Evolutionary conservation across 257 asterid genomes (phyloP), one percentile per base, ranked within the genome.

Genomic region (Parsonsia alboflavescens): DNA sequence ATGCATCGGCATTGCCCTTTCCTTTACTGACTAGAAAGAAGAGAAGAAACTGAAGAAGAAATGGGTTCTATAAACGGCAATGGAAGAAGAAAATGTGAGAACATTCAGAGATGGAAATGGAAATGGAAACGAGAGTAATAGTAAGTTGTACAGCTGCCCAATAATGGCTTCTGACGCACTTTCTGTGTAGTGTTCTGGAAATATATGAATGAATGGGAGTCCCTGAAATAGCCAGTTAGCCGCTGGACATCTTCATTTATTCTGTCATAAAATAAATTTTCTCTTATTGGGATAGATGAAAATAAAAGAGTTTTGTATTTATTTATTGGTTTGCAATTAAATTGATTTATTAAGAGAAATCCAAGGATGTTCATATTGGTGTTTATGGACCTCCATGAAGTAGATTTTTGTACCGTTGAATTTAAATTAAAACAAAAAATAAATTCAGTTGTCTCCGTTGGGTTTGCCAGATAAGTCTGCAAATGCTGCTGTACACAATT

Each of bases 1-100:
- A 59, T 77, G 77, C 67, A 11, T 36, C 69, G 68, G 81, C 81
- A 78, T 78, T 65, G 73, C 69, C 76, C 73, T 74, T 72, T 17
- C 2, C 68, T 70, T 22, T 30, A 15, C 7, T 64, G 17, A 1
- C 46, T 42, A 33, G 50, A 53, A 66, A n/a, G 10, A 26, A 48
- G 10, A 67, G 10, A 67, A 26, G n/a, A n/a, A n/a, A n/a, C n/a
- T n/a, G n/a, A n/a, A n/a, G 21, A 62, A n/a, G 57, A 7, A n/a
- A n/a, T n/a, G 39, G 39, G 3, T 33, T 33, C 39, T 46, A 2
- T 49, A 71, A 63, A 49, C 21, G 74, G 46, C 19, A 68, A 72
- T 57, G 71, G 7, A 22, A 42, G 70, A 13, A 17, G 70, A n/a
- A 19, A 36, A 22, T 59, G n/a, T 24, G 44, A 54, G 70, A 42